phyloP scores from a whole-genome alignment of 306 rosid species.

The Quercus robur region DNA sequence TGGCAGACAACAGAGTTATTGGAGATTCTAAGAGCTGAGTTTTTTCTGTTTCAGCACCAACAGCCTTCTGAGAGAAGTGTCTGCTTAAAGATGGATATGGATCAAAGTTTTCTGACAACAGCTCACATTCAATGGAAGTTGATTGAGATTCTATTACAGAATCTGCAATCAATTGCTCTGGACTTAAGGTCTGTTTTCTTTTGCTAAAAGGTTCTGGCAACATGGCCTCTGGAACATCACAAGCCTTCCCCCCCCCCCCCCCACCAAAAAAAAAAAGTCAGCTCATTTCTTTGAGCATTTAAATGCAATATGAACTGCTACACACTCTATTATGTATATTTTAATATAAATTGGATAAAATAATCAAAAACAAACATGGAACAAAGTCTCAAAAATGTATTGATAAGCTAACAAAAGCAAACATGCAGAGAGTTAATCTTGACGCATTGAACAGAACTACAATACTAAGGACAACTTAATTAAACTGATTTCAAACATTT shows the following conservation, averaged over 20 bases:
- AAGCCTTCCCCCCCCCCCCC: constrained; percentile 35
- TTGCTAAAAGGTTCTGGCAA: constrained; percentile 58
- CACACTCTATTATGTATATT: background rate
- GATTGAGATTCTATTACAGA: constrained; percentile 15
- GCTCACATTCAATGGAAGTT: constrained; percentile 29
- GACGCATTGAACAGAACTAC: background rate
- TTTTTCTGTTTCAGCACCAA: constrained; percentile 23
- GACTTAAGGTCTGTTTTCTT: constrained; percentile 22
- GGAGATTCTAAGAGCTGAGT: constrained; percentile 21
- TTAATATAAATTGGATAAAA: background rate
- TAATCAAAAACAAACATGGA: background rate
- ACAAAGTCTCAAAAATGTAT: no score
- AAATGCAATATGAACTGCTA: background rate
- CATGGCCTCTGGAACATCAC: constrained; percentile 62
- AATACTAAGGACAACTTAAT: background rate
- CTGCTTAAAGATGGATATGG: constrained; percentile 26
- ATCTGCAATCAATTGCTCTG: constrained; percentile 28
- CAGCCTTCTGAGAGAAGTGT: constrained; percentile 39
- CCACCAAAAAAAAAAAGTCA: background rate
- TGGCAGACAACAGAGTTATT: constrained; percentile 17
- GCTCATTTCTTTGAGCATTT: background rate
- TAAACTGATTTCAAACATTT: background rate
- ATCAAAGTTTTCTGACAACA: constrained; percentile 16
- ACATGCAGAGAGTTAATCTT: background rate
- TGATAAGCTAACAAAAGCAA: background rate